Evolutionary conservation across 179 eudicot species (phyloP).

Genomic region (Silene noctiflora): DNA sequence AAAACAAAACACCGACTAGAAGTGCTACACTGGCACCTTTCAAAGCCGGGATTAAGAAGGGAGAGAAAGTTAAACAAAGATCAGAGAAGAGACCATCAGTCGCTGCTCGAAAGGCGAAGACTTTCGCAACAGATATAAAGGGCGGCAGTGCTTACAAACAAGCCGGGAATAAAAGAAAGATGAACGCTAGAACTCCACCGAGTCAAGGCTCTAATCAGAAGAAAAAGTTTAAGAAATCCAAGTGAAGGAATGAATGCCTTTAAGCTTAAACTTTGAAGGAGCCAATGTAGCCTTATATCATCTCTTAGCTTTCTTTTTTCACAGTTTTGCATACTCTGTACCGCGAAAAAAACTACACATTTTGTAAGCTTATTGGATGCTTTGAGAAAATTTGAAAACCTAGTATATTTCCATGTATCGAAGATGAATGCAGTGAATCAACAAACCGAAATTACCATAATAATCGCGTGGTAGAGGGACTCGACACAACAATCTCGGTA

Average conservation of each 20-base stretch:
- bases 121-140: constrained; percentile 22
- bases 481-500: too few relatives aligned
- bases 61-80: constrained; percentile 37
- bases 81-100: constrained; percentile 69
- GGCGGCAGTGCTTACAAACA: constrained; percentile 35
- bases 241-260: neutral
- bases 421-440: too few relatives aligned
- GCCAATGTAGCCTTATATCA: constrained; percentile 15
- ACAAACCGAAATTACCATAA: too few relatives aligned
- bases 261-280: neutral
- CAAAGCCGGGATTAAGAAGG: constrained; percentile 28
- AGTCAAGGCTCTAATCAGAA: constrained; percentile 30
- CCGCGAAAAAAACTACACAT: too few relatives aligned
- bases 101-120: constrained; percentile 76
- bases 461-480: too few relatives aligned
- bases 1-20: constrained; percentile 45
- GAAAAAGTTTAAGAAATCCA: constrained; percentile 49
- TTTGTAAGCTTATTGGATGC: too few relatives aligned
- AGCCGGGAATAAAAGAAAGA: constrained; percentile 60
- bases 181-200: constrained; percentile 55
- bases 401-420: too few relatives aligned
- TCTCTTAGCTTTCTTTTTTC: neutral
- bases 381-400: too few relatives aligned
- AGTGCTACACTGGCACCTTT: constrained; percentile 19
- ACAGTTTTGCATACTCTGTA: neutral